phyloP scores from a whole-genome alignment of 108 stramenopile genomes.

The Skeletonema potamos region DNA sequence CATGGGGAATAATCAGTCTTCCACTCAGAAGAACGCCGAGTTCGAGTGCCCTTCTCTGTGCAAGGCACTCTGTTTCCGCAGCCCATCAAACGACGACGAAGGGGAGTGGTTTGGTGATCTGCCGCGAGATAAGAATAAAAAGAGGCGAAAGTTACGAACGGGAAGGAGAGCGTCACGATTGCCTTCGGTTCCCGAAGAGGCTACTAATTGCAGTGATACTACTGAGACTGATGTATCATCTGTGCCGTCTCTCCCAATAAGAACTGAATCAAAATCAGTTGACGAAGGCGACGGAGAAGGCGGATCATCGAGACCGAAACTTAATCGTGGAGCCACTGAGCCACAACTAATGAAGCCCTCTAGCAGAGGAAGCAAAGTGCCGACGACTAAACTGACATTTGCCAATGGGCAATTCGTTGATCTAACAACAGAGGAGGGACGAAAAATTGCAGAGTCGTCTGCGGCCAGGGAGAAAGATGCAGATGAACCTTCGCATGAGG shows the following conservation, averaged over 20 bases:
- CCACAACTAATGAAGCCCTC: not conserved
- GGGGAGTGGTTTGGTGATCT: constrained; percentile 37
- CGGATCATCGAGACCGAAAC: not conserved
- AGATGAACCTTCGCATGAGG: not conserved
- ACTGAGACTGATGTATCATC: not conserved
- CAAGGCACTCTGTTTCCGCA: not conserved
- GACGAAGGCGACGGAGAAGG: not conserved
- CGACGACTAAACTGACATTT: constrained; percentile 28
- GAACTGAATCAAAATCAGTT: not conserved
- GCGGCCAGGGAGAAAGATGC: not conserved
- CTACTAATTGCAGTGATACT: not conserved
- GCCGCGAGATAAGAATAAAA: constrained; percentile 24
- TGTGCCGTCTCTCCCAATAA: not conserved
- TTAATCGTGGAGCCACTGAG: not conserved
- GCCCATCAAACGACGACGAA: constrained; percentile 4
- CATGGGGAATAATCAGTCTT: not conserved
- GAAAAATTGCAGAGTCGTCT: constrained; percentile 9
- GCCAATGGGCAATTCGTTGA: constrained; percentile 43
- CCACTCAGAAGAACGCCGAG: not conserved
- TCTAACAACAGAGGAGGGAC: constrained; percentile 23
- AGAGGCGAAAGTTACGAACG: not conserved
- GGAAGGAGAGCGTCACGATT: not conserved
- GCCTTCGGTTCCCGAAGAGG: constrained; percentile 28
- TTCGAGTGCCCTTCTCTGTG: not conserved
- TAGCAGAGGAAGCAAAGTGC: not conserved